These are phyloP conservation scores for Styphnolobium japonicum DNA, from an alignment of 306 rosid species.

Conservation along the genomic window DNA sequence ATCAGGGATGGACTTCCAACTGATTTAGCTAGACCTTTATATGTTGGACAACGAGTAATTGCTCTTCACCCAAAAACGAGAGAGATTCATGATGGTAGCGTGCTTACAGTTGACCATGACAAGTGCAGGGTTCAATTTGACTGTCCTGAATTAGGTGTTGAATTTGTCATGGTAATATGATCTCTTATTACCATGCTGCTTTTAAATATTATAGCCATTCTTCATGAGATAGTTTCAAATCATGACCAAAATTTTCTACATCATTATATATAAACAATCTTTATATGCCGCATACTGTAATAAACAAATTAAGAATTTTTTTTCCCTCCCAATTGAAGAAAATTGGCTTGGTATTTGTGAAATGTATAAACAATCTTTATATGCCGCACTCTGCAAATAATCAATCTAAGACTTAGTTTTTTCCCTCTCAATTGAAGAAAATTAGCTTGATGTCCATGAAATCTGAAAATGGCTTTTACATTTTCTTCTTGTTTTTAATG, in stretches of 20 bases:
- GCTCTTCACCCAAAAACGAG: constrained; percentile 87
- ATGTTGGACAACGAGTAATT: constrained; percentile 86
- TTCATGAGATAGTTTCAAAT: constrained; percentile 9
- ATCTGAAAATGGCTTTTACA: not conserved
- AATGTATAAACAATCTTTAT: not conserved
- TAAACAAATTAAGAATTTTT: not conserved
- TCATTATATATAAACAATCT: not conserved
- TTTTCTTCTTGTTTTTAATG: constrained; percentile 14
- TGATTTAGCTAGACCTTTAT: constrained; percentile 86
- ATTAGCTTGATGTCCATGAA: not conserved
- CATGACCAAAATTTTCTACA: not conserved
- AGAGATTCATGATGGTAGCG: constrained; percentile 88
- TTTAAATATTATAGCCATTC: not conserved
- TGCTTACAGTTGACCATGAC: constrained; percentile 86
- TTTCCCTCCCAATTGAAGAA: not conserved
- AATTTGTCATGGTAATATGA: constrained; percentile 70
- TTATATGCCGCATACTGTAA: not conserved
- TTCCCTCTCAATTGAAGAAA: not conserved
- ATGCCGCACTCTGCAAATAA: not conserved
- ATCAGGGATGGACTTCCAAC: constrained; percentile 85
- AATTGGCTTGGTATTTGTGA: not conserved
- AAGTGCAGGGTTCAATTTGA: constrained; percentile 90
- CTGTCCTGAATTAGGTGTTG: constrained; percentile 82
- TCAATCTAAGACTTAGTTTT: not conserved
- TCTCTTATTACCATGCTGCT: constrained; percentile 24